Conservation (phyloP, 139 green algal species). For the Asterochloris sp. region DNA sequence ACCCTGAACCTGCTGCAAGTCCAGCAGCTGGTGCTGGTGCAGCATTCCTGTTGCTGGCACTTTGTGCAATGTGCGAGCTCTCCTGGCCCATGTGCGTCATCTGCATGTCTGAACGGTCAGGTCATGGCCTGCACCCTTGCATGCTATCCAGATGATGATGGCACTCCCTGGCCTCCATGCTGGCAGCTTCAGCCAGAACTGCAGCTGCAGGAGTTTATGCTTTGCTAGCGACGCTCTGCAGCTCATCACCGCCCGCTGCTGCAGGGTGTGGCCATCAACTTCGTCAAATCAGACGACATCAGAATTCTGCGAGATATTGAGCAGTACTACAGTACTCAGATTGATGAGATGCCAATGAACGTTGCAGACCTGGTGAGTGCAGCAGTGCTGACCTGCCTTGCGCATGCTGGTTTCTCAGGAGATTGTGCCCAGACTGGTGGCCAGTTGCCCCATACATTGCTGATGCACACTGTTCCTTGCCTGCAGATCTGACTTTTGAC, state of each 20-base stretch:
- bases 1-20: too few relatives aligned
- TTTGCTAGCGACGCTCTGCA: too few relatives aligned
- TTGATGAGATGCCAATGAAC: constrained; percentile 79
- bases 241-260: not conserved
- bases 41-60: too few relatives aligned
- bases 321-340: constrained; percentile 94
- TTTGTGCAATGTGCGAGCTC: too few relatives aligned
- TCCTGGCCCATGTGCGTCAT: too few relatives aligned
- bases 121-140: not conserved
- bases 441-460: too few relatives aligned
- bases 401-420: not conserved
- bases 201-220: not conserved
- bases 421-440: too few relatives aligned
- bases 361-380: not conserved
- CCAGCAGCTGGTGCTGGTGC: too few relatives aligned
- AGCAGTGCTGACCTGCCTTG: not conserved
- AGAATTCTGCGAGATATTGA: constrained; percentile 95
- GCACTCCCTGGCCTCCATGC: too few relatives aligned
- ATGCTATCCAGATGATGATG: not conserved
- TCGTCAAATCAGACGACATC: constrained; percentile 95
- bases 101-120: not conserved
- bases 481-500: too few relatives aligned
- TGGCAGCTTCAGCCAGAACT: not conserved
- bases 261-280: constrained; percentile 98
- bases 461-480: too few relatives aligned